Evolutionary conservation across 1,284 basidiomycete genomes (phyloP).

Genomic region (Trichosporon inkin): DNA sequence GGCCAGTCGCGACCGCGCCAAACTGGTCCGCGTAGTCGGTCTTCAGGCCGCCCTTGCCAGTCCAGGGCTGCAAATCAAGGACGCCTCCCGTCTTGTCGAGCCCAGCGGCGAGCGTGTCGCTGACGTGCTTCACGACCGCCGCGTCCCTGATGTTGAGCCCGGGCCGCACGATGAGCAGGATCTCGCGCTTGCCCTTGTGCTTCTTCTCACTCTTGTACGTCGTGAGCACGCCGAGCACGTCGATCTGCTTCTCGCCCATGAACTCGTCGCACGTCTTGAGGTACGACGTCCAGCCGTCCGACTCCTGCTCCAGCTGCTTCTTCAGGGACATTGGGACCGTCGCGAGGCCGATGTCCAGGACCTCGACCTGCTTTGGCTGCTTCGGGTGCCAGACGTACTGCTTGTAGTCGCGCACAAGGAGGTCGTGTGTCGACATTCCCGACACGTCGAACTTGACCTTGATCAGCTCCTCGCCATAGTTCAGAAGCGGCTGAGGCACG

Average conservation of each 20-base stretch:
- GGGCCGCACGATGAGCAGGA: slow-evolving; percentile 59
- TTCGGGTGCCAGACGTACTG: slow-evolving; percentile 59
- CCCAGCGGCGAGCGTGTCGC: slow-evolving; percentile 48
- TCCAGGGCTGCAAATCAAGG: slow-evolving; percentile 55
- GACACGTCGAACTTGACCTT: slow-evolving; percentile 66
- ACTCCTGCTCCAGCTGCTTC: slow-evolving; percentile 54
- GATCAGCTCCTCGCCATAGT: slow-evolving; percentile 57
- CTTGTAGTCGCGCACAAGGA: slow-evolving; percentile 89
- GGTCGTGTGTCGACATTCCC: slow-evolving; percentile 65
- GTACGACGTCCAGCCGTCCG: slow-evolving; percentile 50
- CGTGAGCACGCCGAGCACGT: slow-evolving; percentile 72
- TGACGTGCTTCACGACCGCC: slow-evolving; percentile 29
- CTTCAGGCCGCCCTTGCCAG: slow-evolving; percentile 23
- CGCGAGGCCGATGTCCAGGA: slow-evolving; percentile 61
- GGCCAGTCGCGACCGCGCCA: slow-evolving; percentile 10
- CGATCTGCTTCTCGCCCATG: slow-evolving; percentile 63
- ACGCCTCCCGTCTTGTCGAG: slow-evolving; percentile 56
- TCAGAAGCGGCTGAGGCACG: slow-evolving; percentile 31
- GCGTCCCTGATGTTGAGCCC: slow-evolving; percentile 29
- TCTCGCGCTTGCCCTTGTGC: slow-evolving; percentile 65
- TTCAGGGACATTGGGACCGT: slow-evolving; percentile 70
- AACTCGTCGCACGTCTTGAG: slow-evolving; percentile 58
- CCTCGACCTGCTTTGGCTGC: slow-evolving; percentile 1
- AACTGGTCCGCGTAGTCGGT: slow-evolving; percentile 32
- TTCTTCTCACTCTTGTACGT: slow-evolving; percentile 56